Evolutionary conservation across 2,329 filamentous ascomycete species (phyloP).

Genomic region (Trichoderma sp.): DNA sequence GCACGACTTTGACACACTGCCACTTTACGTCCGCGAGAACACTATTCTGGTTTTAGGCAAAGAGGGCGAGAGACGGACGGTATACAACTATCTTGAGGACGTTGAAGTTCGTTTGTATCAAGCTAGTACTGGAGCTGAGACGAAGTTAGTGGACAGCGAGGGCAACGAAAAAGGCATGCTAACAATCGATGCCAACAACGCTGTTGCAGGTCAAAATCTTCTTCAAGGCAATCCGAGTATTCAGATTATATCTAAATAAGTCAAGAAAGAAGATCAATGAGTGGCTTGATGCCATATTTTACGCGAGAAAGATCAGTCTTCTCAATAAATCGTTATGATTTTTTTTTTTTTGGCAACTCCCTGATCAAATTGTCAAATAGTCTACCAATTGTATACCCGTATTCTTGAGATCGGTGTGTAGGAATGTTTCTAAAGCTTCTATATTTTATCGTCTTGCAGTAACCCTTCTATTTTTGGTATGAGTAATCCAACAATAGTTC

Average conservation of each 20-base stretch:
- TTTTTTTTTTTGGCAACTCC: too few relatives aligned
- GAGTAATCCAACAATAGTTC: slow-evolving; percentile 22
- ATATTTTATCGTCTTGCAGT: background rate
- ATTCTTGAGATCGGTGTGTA: background rate
- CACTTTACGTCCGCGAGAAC: slow-evolving; percentile 59
- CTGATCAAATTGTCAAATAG: too few relatives aligned
- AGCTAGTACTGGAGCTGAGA: slow-evolving; percentile 34
- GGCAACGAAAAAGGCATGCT: background rate
- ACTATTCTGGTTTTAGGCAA: slow-evolving; percentile 50
- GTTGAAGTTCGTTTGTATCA: slow-evolving; percentile 52
- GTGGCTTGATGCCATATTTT: background rate
- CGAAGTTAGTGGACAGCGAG: background rate
- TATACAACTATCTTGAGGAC: slow-evolving; percentile 49
- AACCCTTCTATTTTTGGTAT: background rate
- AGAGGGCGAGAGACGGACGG: slow-evolving; percentile 40
- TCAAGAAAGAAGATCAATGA: background rate
- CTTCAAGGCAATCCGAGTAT: background rate
- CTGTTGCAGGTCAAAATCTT: background rate
- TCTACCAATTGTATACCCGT: background rate
- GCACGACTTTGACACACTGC: slow-evolving; percentile 59
- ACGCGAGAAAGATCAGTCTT: too few relatives aligned
- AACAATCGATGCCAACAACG: background rate
- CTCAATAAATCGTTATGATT: too few relatives aligned
- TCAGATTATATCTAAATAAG: background rate
- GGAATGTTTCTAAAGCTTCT: background rate